Conservation (phyloP, 306 rosid species). For the Inga leiocalycina region DNA sequence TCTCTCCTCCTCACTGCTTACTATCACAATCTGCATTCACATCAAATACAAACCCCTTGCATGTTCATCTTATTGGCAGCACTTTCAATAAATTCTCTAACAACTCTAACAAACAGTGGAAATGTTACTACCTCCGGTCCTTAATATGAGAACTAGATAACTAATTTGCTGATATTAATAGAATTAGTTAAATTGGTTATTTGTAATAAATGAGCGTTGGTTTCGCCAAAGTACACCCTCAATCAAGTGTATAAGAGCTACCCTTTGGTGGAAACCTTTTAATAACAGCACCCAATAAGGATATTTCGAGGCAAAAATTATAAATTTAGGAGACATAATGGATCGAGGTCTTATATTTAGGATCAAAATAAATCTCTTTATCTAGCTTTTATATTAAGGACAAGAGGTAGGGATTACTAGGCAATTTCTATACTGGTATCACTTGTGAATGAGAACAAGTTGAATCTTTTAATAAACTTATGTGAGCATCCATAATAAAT, state of each 20-base stretch:
- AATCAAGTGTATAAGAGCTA: too few relatives aligned
- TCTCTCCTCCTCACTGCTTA: constrained; percentile 70
- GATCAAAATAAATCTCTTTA: too few relatives aligned
- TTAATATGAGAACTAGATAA: too few relatives aligned
- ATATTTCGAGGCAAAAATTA: too few relatives aligned
- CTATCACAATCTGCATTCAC: constrained; percentile 74
- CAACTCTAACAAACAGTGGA: background rate
- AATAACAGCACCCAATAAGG: too few relatives aligned
- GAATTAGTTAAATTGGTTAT: too few relatives aligned
- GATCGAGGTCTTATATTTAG: too few relatives aligned
- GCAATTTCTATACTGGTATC: background rate
- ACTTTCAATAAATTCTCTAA: background rate
- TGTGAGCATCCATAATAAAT: background rate
- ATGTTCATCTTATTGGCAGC: background rate
- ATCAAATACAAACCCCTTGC: background rate
- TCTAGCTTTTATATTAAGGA: background rate
- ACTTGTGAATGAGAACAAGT: background rate
- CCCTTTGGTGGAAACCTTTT: too few relatives aligned
- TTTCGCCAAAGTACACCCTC: too few relatives aligned
- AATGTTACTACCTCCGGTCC: background rate
- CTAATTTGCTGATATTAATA: too few relatives aligned
- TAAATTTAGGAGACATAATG: too few relatives aligned
- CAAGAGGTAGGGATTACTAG: background rate
- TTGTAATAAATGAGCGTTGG: too few relatives aligned
- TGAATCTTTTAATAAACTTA: background rate